A percentile compares a stretch with the other conserved stretches of the same genome.
These are phyloP conservation scores for Penicillium sp. DNA, from an alignment of 2,329 filamentous ascomycete species.

Conservation along the genomic window DNA sequence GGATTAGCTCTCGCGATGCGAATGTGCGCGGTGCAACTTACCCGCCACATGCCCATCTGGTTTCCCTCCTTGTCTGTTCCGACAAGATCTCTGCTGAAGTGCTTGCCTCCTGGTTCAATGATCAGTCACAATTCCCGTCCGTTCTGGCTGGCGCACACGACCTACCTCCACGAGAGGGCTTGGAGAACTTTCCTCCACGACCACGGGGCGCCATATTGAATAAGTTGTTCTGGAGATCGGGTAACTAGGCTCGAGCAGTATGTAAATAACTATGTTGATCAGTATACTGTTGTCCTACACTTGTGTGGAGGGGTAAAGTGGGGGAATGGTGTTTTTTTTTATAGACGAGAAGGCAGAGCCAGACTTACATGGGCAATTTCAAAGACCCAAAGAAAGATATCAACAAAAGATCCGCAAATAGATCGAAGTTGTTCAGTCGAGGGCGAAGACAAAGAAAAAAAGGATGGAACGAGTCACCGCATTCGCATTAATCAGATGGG, in stretches of 20 bases:
- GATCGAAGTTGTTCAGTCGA: no score
- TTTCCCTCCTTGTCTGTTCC: constrained; percentile 89
- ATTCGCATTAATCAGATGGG: constrained; percentile 21
- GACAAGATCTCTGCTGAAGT: constrained; percentile 89
- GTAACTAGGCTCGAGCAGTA: not conserved
- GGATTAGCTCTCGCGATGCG: constrained; percentile 5
- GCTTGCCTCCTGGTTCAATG: constrained; percentile 72
- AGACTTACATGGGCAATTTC: not conserved
- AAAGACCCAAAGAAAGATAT: not conserved
- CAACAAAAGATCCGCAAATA: not conserved
- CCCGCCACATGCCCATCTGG: constrained; percentile 83
- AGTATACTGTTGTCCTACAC: no score
- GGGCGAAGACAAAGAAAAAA: not conserved
- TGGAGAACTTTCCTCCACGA: constrained; percentile 91
- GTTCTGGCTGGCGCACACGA: constrained; percentile 28
- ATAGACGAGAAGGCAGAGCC: no score
- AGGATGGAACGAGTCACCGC: constrained; percentile 16
- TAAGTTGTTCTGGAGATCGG: no score
- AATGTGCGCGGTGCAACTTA: constrained; percentile 43
- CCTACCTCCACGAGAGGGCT: constrained; percentile 85
- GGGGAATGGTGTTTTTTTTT: constrained; percentile 1
- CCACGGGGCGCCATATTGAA: constrained; percentile 57
- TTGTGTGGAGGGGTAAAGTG: constrained; percentile 19
- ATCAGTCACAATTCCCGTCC: constrained; percentile 4
- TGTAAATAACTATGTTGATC: not conserved